Evolutionary conservation across 2,329 filamentous ascomycete species (phyloP), one percentile per base, ranked within the genome.

Genomic region (Beauveria caledonica): DNA sequence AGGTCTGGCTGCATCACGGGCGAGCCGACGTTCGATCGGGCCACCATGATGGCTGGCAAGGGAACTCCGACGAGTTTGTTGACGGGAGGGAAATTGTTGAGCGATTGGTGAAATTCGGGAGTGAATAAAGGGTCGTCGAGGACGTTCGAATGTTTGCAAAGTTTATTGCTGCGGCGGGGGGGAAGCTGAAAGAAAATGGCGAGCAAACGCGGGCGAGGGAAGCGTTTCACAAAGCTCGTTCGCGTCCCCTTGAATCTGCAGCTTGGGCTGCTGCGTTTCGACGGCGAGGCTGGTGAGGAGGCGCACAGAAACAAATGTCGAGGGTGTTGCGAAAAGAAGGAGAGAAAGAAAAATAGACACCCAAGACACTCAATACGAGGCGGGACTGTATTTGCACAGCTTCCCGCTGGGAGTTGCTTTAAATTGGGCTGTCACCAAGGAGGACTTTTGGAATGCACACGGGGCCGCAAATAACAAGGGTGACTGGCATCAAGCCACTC

Each of bases 1-100:
- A 84, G 71, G 66, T 87, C 85, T 51, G 83, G 83, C 64, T 79
- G 74, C 51, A 82, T 82, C 49, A 83, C 83, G 54, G 81, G 78
- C 60, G 76, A 76, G 60, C 71, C 66, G 63, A 68, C 65, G 25
- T 64, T 64, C 39, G 64, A 61, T 42, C 60, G 58, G 58, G 63
- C 64, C n/a, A 61, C 64, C 69, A 71, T 71, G 42, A 36, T 57
- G 45, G 46, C 46, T 21, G 17, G 36, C 2, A 21, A 56, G 42
- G 15, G 53, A 51, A 36, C 55, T 60, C 21, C 15, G 50, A 63
- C 36, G 39, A 10, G 15, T 36, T 36, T 11, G 25, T 25, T 50
- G 15, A 33, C n/a, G 25, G 25, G 21, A 33, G 25, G 29, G 13
- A 36, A 25, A 44, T 5, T n/a, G 10, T 21, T 40, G 15, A 27